Conservation (phyloP, 306 rosid genomes). For the Aeschynomene evenia region DNA sequence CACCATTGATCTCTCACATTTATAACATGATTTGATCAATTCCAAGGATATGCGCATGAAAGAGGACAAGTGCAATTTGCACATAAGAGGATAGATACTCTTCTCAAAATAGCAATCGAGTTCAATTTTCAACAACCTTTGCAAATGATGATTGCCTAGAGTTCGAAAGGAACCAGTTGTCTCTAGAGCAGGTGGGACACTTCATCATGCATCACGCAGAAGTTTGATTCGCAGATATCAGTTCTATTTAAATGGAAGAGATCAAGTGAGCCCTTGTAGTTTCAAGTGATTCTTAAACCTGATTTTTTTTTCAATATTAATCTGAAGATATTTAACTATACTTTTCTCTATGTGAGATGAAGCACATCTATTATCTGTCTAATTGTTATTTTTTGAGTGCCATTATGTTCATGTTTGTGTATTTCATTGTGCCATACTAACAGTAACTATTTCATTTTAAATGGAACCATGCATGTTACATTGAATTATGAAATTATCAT, state of each 20-base stretch:
- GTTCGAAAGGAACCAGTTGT: background rate
- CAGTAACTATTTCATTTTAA: conserved; percentile 5
- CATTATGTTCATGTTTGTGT: background rate
- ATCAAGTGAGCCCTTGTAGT: background rate
- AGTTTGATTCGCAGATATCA: background rate
- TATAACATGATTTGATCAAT: background rate
- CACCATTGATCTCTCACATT: too few species aligned
- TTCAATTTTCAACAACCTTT: background rate
- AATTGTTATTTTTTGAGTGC: background rate
- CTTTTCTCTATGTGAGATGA: background rate
- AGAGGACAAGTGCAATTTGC: background rate
- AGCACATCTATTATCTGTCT: background rate
- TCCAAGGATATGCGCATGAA: background rate
- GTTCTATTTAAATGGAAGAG: background rate
- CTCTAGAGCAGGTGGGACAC: background rate
- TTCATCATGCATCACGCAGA: background rate
- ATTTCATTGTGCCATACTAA: background rate
- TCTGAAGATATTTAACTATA: background rate
- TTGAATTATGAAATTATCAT: background rate
- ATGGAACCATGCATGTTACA: background rate
- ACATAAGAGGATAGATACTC: background rate
- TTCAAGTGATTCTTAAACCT: background rate
- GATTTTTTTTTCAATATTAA: background rate
- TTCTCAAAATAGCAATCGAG: background rate
- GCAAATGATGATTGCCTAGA: background rate